A percentile compares a stretch with the other conserved stretches of the same genome.
phyloP scores from a whole-genome alignment of 2,329 filamentous ascomycete genomes.

The Phoma sp. region DNA sequence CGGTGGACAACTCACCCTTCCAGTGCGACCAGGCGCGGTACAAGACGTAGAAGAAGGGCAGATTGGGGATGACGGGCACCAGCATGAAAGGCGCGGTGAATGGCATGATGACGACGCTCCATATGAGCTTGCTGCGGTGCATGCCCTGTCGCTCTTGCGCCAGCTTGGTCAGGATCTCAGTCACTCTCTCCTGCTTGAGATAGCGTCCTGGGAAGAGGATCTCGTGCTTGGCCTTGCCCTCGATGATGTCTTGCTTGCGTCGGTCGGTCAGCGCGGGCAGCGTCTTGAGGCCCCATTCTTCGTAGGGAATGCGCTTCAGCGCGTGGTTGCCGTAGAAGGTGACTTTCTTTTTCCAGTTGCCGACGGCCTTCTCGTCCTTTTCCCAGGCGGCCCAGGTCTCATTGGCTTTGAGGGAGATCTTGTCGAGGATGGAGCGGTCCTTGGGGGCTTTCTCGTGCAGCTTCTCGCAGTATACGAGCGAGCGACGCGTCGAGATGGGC shows the following conservation, averaged over 20 bases:
- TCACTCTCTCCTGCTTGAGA: slow-evolving; percentile 68
- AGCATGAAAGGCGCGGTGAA: slow-evolving; percentile 82
- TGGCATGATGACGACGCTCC: slow-evolving; percentile 68
- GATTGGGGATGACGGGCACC: slow-evolving; percentile 85
- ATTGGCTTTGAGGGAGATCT: slow-evolving; percentile 72
- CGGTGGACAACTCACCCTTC: slow-evolving; percentile 28
- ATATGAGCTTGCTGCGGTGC: slow-evolving; percentile 78
- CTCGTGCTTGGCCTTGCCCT: slow-evolving; percentile 70
- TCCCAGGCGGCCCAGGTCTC: slow-evolving; percentile 88
- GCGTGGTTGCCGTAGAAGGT: slow-evolving; percentile 86
- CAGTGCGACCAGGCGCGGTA: slow-evolving; percentile 73
- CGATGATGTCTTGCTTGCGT: slow-evolving; percentile 67
- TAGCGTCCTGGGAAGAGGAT: slow-evolving; percentile 78
- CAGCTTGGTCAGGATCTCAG: slow-evolving; percentile 70
- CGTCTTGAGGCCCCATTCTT: slow-evolving; percentile 98
- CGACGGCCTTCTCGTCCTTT: slow-evolving; percentile 66
- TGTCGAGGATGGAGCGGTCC: slow-evolving; percentile 68
- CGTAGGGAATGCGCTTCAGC: slow-evolving; percentile 86
- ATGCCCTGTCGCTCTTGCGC: slow-evolving; percentile 81
- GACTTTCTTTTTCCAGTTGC: slow-evolving; percentile 85
- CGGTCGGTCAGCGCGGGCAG: slow-evolving; percentile 80
- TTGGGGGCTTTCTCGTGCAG: slow-evolving; percentile 61
- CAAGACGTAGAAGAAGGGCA: slow-evolving; percentile 94
- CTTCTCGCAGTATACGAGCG: slow-evolving; percentile 89
- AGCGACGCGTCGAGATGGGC: slow-evolving; percentile 88